phyloP scores from a whole-genome alignment of 2,329 filamentous ascomycete species.

The Ceratocystis cubensis region DNA sequence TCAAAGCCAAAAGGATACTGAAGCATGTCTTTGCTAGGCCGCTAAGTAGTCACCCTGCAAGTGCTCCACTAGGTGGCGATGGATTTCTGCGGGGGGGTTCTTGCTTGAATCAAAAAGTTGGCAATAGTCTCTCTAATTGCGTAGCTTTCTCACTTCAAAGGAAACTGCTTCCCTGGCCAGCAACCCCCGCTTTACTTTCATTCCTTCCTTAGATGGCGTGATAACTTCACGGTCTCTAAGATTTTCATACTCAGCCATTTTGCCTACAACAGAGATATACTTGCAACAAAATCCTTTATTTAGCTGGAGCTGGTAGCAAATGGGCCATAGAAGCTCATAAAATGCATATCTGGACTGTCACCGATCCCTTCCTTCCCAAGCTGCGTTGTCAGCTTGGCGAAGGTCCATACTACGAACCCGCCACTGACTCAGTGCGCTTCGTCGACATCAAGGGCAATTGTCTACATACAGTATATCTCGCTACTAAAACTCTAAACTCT shows the following conservation, averaged over 20 bases:
- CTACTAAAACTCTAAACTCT: constrained; percentile 46
- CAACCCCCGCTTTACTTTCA: neutral
- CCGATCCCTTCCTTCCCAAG: constrained; percentile 44
- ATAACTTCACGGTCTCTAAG: neutral
- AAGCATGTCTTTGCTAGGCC: neutral
- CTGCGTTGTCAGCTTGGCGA: constrained; percentile 57
- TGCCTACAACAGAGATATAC: neutral
- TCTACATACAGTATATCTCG: constrained; percentile 58
- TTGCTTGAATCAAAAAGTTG: neutral
- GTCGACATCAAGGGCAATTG: constrained; percentile 72
- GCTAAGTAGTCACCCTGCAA: neutral
- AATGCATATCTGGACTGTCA: constrained; percentile 40
- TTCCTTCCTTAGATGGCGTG: neutral
- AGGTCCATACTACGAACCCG: constrained; percentile 59
- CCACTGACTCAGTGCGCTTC: constrained; percentile 55
- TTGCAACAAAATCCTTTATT: neutral
- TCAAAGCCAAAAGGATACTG: no score
- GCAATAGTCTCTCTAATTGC: neutral
- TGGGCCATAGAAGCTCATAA: neutral
- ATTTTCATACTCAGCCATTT: neutral
- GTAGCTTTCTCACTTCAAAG: neutral
- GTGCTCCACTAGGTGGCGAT: neutral
- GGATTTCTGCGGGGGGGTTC: neutral
- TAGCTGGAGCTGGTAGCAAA: no score
- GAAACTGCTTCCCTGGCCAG: neutral